Base-by-base conservation (phyloP, 495 filamentous ascomycete species). In the Daldinia concentrica region DNA sequence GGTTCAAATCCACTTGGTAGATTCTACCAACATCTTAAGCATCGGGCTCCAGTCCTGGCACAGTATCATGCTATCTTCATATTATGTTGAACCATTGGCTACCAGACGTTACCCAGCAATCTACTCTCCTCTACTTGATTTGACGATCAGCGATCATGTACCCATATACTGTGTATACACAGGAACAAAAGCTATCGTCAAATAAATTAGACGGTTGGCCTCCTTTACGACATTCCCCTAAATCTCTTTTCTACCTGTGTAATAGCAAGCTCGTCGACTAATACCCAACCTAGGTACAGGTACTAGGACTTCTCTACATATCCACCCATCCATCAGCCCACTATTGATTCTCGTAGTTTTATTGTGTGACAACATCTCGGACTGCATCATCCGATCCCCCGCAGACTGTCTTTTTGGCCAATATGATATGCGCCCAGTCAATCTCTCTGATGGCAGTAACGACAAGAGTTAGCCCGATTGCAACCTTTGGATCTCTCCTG, bases 391-490 rank as follows among this genome's bases (percentile, higher is more conserved):
- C 62, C 14, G 54, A 60, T 27, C 63, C 62, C 24, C 66, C 74
- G 48, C 74, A 74, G 30, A 77, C 61, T 45, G 75, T 62, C n/a
- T 51, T 54, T 64, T 71, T 82, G 3, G 71, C 68, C 65, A 66
- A 82, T 27, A 78, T 72, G 36, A 90, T 74, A 65, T 89, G 82
- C 15, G 86, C 80, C 87, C 85, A 89, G 41, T 74, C 78, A 0
- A 80, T 79, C 71, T 86, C 77, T 76, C 82, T 82, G 27, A 91
- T 88, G 34, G 77, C 80, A n/a, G 87, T 67, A 15, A 90, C 79
- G 26, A 79, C 63, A 17, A 89, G 68, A 22, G 72, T 69, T 81
- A 85, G 87, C 3, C 81, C 80, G 19, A 75, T 45, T 6, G 73
- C 64, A 11, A 68, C 64, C 52, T 77, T 79, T 14, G 58, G 75